Conservation (phyloP, 2,329 filamentous ascomycete genomes). For the Aspergillus thermomutatus region DNA sequence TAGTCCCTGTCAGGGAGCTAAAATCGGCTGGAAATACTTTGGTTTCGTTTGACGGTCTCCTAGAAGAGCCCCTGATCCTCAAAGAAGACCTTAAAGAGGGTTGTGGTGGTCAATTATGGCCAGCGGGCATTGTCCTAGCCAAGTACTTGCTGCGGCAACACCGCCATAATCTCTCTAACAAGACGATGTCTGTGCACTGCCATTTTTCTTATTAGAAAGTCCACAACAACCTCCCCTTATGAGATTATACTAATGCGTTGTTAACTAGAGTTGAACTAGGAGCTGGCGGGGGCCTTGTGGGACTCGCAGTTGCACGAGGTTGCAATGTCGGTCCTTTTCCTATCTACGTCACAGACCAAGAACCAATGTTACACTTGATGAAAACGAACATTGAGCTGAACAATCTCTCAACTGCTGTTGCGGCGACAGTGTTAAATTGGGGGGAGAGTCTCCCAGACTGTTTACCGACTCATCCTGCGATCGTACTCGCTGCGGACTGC, state of each 20-base stretch:
- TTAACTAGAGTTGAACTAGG: slow-evolving; percentile 75
- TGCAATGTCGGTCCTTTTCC: slow-evolving; percentile 50
- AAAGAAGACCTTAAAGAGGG: slow-evolving; percentile 83
- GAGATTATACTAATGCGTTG: slow-evolving; percentile 6
- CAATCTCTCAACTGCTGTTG: slow-evolving; percentile 59
- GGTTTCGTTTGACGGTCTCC: slow-evolving; percentile 68
- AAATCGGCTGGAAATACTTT: slow-evolving; percentile 51
- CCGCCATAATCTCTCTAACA: slow-evolving; percentile 57
- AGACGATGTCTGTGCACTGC: slow-evolving; percentile 65
- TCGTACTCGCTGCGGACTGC: slow-evolving; percentile 93
- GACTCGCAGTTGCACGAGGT: slow-evolving; percentile 56
- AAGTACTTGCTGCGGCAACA: slow-evolving; percentile 81
- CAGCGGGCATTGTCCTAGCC: slow-evolving; percentile 82
- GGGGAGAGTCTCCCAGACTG: slow-evolving; percentile 42
- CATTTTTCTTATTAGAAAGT: background rate
- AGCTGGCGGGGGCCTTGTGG: slow-evolving; percentile 85
- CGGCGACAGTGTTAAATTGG: slow-evolving; percentile 78
- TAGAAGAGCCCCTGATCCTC: slow-evolving; percentile 67
- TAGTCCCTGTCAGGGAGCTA: slow-evolving; percentile 53
- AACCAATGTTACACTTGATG: slow-evolving; percentile 83
- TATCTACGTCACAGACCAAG: slow-evolving; percentile 83
- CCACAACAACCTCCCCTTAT: background rate
- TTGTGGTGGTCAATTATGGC: slow-evolving; percentile 93
- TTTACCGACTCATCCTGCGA: slow-evolving; percentile 58
- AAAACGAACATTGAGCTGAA: slow-evolving; percentile 84